Conservation (phyloP, 2,329 filamentous ascomycete genomes). For the Lecanoromycetidae sp. region DNA sequence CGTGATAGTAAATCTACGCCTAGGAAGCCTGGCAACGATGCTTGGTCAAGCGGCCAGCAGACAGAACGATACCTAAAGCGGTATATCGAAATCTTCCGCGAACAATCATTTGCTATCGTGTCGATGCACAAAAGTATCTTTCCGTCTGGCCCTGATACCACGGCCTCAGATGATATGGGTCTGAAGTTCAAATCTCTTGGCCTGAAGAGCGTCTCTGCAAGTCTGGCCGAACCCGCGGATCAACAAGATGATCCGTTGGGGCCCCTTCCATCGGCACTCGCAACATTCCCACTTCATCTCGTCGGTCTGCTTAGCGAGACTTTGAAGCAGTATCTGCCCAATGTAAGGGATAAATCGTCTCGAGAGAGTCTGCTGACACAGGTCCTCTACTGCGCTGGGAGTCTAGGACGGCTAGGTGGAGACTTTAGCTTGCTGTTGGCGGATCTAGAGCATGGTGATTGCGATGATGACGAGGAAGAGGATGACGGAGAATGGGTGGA, state of each 20-base stretch:
- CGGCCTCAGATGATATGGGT: not conserved
- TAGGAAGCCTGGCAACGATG: constrained; percentile 16
- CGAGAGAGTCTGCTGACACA: constrained; percentile 84
- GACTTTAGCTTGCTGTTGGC: constrained; percentile 88
- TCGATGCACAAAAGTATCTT: constrained; percentile 92
- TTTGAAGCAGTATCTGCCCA: constrained; percentile 63
- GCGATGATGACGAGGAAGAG: constrained; percentile 36
- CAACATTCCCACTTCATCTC: constrained; percentile 74
- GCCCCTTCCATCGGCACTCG: constrained; percentile 60
- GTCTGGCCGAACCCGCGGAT: constrained; percentile 17
- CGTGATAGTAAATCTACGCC: constrained; percentile 20
- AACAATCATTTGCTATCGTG: constrained; percentile 91
- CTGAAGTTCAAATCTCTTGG: constrained; percentile 19
- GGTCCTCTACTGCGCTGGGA: constrained; percentile 84
- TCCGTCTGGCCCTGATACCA: constrained; percentile 40
- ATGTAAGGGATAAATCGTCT: constrained; percentile 64
- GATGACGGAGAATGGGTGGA: constrained; percentile 60
- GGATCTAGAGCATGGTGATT: constrained; percentile 33
- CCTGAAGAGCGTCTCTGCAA: constrained; percentile 21
- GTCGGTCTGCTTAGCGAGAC: constrained; percentile 70
- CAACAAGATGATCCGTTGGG: constrained; percentile 28
- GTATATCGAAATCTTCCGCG: constrained; percentile 93
- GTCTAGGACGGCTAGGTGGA: constrained; percentile 74
- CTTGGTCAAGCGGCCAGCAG: constrained; percentile 58
- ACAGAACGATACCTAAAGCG: constrained; percentile 89